phyloP scores from a whole-genome alignment of 306 rosid genomes.

The Cotoneaster glaucophyllus region DNA sequence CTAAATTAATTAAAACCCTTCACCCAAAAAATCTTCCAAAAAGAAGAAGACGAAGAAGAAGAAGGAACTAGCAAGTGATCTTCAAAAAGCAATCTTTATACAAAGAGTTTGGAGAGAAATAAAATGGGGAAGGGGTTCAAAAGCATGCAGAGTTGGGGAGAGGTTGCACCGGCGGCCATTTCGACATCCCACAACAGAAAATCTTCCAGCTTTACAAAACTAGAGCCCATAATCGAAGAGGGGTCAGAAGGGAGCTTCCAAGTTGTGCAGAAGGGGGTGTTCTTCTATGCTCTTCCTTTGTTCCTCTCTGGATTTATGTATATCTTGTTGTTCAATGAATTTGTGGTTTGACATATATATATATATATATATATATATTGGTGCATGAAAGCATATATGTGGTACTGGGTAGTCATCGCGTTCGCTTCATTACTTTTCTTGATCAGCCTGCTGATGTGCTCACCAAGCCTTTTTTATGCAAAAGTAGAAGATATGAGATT shows the following conservation, averaged over 20 bases:
- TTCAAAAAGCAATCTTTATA: neutral
- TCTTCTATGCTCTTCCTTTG: slow-evolving; percentile 12
- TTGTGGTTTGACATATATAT: neutral
- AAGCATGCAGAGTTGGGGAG: slow-evolving; percentile 32
- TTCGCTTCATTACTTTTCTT: no score
- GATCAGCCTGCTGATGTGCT: no score
- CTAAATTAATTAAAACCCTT: neutral
- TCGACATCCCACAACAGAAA: slow-evolving; percentile 21
- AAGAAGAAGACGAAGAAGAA: neutral
- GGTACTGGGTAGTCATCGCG: neutral
- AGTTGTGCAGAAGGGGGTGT: slow-evolving; percentile 8
- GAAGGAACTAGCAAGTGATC: slow-evolving; percentile 1
- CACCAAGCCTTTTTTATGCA: no score
- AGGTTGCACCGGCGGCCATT: slow-evolving; percentile 47
- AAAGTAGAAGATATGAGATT: neutral
- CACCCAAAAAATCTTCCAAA: neutral
- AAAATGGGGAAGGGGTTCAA: slow-evolving; percentile 40
- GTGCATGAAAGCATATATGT: no score
- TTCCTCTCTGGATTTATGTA: slow-evolving; percentile 12
- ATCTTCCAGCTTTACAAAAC: slow-evolving; percentile 20
- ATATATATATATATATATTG: no score
- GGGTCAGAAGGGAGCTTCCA: slow-evolving; percentile 8
- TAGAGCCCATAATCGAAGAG: slow-evolving; percentile 71
- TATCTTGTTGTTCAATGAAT: neutral
- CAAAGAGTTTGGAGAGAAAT: neutral